phyloP scores from a whole-genome alignment of 2,329 filamentous ascomycete genomes.

The Nigrograna mackinnonii region DNA sequence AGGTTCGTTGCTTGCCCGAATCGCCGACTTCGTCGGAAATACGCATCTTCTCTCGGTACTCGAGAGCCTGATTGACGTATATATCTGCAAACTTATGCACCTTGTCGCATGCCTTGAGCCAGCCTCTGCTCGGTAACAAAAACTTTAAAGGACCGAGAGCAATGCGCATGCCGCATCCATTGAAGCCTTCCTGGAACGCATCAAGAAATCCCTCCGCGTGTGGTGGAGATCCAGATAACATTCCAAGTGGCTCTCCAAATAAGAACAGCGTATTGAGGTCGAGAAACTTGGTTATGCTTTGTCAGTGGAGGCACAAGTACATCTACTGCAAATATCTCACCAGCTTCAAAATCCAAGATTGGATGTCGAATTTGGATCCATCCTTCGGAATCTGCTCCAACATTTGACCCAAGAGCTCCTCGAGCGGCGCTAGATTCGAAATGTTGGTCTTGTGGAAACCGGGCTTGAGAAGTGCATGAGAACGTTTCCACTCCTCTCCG shows the following conservation, averaged over 20 bases:
- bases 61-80: not conserved
- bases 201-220: not conserved
- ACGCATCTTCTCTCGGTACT: not conserved
- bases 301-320: not conserved
- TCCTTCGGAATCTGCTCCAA: conserved; percentile 60
- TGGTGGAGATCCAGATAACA: not conserved
- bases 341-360: conserved; percentile 39
- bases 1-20: conserved; percentile 10
- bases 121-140: not conserved
- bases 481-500: conserved; percentile 29
- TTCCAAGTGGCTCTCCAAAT: conserved; percentile 1
- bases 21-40: too few species aligned
- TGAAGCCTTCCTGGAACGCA: conserved; percentile 1
- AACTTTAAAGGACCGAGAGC: conserved; percentile 2
- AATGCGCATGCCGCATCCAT: conserved; percentile 1
- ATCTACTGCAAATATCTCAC: conserved; percentile 7
- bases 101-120: conserved; percentile 1
- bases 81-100: conserved; percentile 2
- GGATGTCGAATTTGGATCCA: conserved; percentile 27
- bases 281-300: not conserved
- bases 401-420: conserved; percentile 59
- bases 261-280: not conserved
- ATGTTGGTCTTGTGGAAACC: conserved; percentile 54
- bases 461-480: conserved; percentile 49
- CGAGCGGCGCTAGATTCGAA: conserved; percentile 57